These are phyloP conservation scores for Emergomyces orientalis DNA, from an alignment of 2,329 filamentous ascomycete species.

Conservation along the genomic window DNA sequence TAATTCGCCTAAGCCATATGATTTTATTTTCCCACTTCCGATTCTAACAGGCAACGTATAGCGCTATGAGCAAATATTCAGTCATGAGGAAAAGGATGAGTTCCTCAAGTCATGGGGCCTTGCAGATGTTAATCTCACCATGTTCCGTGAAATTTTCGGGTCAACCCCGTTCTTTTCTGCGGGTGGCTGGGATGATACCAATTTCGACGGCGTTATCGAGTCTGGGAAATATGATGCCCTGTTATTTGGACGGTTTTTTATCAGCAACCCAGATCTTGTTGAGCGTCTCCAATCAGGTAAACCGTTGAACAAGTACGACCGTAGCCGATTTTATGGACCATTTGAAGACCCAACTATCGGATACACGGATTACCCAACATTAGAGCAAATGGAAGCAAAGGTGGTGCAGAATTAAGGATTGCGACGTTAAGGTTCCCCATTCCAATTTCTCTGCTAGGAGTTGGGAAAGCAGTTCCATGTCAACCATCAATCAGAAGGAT, in stretches of 20 bases:
- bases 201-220: slow-evolving; percentile 43
- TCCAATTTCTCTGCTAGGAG: too few relatives aligned
- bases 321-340: slow-evolving; percentile 38
- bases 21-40: not conserved
- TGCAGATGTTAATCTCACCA: slow-evolving; percentile 36
- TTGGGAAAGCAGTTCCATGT: too few relatives aligned
- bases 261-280: slow-evolving; percentile 43
- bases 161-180: slow-evolving; percentile 48
- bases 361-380: slow-evolving; percentile 22
- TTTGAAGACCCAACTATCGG: slow-evolving; percentile 20
- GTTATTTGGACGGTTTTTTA: slow-evolving; percentile 41
- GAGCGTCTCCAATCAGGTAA: slow-evolving; percentile 35
- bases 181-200: slow-evolving; percentile 46
- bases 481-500: too few relatives aligned
- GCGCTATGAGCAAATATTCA: slow-evolving; percentile 46
- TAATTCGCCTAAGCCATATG: not conserved
- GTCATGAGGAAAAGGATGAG: slow-evolving; percentile 40
- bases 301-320: slow-evolving; percentile 36
- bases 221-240: slow-evolving; percentile 41
- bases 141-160: slow-evolving; percentile 45
- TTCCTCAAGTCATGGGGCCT: slow-evolving; percentile 44
- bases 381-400: not conserved
- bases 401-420: not conserved
- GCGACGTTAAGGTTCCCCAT: too few relatives aligned
- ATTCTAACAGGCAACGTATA: slow-evolving; percentile 9